Evolutionary conservation across 2,329 filamentous ascomycete species (phyloP), one percentile per base, ranked within the genome.

Genomic region (Elsinoe perseae): DNA sequence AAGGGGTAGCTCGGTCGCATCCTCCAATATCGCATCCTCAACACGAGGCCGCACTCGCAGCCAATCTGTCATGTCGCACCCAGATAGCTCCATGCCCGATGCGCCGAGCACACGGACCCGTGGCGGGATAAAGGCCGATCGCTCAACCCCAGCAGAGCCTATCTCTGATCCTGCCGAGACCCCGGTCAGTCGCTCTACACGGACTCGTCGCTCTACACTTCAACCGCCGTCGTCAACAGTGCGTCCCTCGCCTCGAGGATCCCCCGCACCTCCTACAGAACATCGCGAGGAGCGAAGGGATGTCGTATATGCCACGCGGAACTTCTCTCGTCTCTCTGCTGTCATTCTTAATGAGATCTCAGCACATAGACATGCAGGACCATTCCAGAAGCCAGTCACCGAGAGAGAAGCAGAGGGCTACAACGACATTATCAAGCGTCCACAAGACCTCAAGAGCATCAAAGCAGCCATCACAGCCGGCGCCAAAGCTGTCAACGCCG

Each of bases 401-500:
- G 73, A 76, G 18, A 76, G 73, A 56, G 73, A 78, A 54, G 77
- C 75, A 8, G 73, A 74, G 56, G 76, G 77, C 14, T 80, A 80
- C 63, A 71, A 71, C 58, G 73, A 77, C 48, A 77, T 79, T 56
- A 75, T 80, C 63, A 73, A 73, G 59, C 72, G 74, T 20, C 76
- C 77, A 7, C 77, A 77, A 52, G 75, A 79, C 59, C 69, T 80
- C 40, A 77, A 78, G 54, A 71, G 72, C 2, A 79, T 80, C 59
- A 72, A 73, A 56, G 69, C 73, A 32, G 77, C 76, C 50, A 75
- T 80, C 56, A 70, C 67, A 3, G 71, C 70, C 2, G 76, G 76
- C 4, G 66, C 68, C 4, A 84, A 82, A 56, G 84, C 86, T 58
- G 86, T 90, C 12, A 66, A 67, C 36, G 71, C 73, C 1, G 69